Percentiles rank a stretch among this genome's conserved stretches.
phyloP scores from a whole-genome alignment of 2,329 filamentous ascomycete species.

The Dothideomycetes sp. region DNA sequence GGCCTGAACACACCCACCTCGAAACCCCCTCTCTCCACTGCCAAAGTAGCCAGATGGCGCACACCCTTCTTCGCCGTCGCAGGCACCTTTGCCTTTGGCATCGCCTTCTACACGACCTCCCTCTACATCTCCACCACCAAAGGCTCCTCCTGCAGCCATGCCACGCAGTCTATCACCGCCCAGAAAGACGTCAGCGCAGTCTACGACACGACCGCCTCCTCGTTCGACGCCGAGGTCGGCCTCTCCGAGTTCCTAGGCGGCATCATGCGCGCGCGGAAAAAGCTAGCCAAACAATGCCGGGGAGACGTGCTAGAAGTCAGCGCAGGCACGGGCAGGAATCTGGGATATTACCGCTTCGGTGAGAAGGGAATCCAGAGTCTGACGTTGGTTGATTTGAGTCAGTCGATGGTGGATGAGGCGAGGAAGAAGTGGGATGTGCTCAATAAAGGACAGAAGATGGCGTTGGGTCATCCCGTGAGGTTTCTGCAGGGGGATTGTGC shows the following conservation, averaged over 20 bases:
- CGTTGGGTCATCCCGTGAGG: slow-evolving; percentile 12
- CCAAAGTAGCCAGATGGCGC: neutral
- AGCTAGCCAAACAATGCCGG: slow-evolving; percentile 27
- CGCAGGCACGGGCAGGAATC: slow-evolving; percentile 38
- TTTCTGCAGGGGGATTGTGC: slow-evolving; percentile 35
- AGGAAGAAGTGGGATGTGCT: slow-evolving; percentile 36
- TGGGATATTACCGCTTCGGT: slow-evolving; percentile 30
- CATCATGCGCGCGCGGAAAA: slow-evolving; percentile 27
- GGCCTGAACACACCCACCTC: neutral
- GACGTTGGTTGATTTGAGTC: slow-evolving; percentile 36
- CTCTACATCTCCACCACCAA: slow-evolving; percentile 22
- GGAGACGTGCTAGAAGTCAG: slow-evolving; percentile 39
- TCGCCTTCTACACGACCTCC: slow-evolving; percentile 29
- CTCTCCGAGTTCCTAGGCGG: slow-evolving; percentile 31
- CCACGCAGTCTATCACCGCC: slow-evolving; percentile 4
- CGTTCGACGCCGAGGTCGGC: slow-evolving; percentile 37
- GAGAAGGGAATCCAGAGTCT: slow-evolving; percentile 25
- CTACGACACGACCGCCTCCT: slow-evolving; percentile 33
- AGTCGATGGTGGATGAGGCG: slow-evolving; percentile 36
- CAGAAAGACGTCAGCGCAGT: slow-evolving; percentile 31
- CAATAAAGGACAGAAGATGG: slow-evolving; percentile 14
- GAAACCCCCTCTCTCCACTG: neutral
- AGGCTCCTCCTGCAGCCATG: neutral
- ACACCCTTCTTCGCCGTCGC: slow-evolving; percentile 14
- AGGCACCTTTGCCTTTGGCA: slow-evolving; percentile 21